Percentiles rank a stretch among this genome's conserved stretches.
Evolutionary conservation across 2,329 filamentous ascomycete genomes (phyloP).

Genomic region (Trichophyton simii): DNA sequence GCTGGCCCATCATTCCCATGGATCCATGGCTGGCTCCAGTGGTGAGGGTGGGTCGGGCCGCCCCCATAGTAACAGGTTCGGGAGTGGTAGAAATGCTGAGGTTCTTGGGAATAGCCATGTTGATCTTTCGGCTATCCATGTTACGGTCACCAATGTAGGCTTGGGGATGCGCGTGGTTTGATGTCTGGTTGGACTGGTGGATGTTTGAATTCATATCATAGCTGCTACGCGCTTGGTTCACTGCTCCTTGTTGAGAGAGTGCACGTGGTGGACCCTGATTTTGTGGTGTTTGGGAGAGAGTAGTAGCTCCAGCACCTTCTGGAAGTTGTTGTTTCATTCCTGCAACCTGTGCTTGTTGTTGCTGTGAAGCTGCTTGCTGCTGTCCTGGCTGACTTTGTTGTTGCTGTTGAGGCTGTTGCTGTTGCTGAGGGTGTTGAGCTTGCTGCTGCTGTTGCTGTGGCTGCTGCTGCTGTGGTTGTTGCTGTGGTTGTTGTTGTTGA

Average conservation of each 20-base stretch:
- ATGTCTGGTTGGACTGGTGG: conserved; percentile 15
- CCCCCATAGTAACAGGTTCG: conserved; percentile 60
- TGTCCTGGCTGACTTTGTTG: conserved; percentile 14
- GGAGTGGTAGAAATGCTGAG: conserved; percentile 56
- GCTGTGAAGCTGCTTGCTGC: conserved; percentile 15
- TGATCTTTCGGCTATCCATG: conserved; percentile 39
- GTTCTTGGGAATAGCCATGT: conserved; percentile 73
- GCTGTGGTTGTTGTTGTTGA: conserved; percentile 15
- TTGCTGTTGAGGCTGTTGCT: conserved; percentile 12
- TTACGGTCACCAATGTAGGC: conserved; percentile 24
- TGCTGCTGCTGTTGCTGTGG: conserved; percentile 8
- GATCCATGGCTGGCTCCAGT: conserved; percentile 62
- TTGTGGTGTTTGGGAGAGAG: conserved; percentile 20
- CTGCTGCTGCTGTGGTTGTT: conserved; percentile 16
- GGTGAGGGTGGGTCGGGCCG: conserved; percentile 66
- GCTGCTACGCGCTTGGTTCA: conserved; percentile 33
- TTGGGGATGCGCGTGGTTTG: conserved; percentile 31
- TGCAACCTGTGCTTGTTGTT: conserved; percentile 18
- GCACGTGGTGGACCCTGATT: conserved; percentile 30
- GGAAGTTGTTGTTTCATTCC: conserved; percentile 22
- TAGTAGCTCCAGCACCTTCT: conserved; percentile 22
- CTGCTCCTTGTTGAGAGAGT: conserved; percentile 35
- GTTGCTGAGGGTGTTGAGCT: conserved; percentile 14
- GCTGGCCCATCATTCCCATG: conserved; percentile 75
- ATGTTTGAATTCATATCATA: conserved; percentile 24